These are phyloP conservation scores for Acer negundo DNA, from an alignment of 345 rosid species.

Conservation along the genomic window DNA sequence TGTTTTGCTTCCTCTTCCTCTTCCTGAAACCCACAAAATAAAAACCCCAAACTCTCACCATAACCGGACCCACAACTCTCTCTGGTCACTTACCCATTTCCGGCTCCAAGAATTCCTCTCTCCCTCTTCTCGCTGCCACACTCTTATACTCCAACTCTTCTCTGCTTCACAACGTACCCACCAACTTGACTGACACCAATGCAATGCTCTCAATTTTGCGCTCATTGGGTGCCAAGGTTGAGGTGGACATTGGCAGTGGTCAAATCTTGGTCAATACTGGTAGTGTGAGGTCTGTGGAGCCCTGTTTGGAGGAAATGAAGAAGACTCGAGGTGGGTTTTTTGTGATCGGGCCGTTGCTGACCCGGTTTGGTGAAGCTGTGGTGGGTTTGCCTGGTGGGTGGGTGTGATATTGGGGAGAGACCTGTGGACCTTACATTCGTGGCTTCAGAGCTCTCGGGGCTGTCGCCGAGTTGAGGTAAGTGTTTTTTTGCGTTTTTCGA, in stretches of 20 bases:
- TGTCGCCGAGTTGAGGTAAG: constrained; percentile 25
- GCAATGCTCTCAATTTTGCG: constrained; percentile 27
- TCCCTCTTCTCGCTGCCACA: constrained; percentile 35
- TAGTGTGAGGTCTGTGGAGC: constrained; percentile 19
- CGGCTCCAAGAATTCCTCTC: constrained; percentile 39
- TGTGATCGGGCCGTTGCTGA: constrained; percentile 35
- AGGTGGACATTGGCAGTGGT: neutral
- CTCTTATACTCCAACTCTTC: constrained; percentile 31
- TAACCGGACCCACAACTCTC: constrained; percentile 35
- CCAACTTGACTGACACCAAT: constrained; percentile 10
- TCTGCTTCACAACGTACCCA: constrained; percentile 25
- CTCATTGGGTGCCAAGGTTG: constrained; percentile 32
- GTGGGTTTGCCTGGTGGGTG: constrained; percentile 44
- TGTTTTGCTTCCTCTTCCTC: too few species aligned
- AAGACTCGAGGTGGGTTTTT: constrained; percentile 37
- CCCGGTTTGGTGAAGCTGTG: constrained; percentile 34
- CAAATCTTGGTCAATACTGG: constrained; percentile 17
- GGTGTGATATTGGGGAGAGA: constrained; percentile 39
- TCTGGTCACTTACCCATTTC: constrained; percentile 34
- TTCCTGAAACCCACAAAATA: neutral
- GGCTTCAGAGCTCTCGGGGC: constrained; percentile 41
- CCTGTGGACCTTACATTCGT: constrained; percentile 36
- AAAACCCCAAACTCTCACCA: constrained; percentile 12
- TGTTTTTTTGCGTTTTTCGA: neutral
- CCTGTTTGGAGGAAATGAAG: constrained; percentile 27